These are phyloP conservation scores for Diospyros kaki DNA, from an alignment of 148 eudicot genomes.

Conservation along the genomic window DNA sequence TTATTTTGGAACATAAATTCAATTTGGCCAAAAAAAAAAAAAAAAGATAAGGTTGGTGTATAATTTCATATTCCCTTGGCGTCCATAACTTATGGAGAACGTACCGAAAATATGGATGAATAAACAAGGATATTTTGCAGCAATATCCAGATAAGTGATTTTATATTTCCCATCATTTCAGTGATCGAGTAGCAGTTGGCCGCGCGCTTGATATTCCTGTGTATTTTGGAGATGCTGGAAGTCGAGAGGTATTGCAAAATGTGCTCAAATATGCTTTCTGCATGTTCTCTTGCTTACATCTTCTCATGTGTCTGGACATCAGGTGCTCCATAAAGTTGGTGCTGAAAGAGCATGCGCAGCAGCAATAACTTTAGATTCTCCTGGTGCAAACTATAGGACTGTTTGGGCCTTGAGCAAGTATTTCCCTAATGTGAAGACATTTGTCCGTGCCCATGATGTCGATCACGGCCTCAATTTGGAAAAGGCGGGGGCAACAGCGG, in stretches of 20 bases:
- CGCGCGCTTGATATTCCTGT: conserved; percentile 99
- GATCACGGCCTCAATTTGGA: conserved; percentile 99
- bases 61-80: neutral
- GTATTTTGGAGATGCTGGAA: conserved; percentile 97
- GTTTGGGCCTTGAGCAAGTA: conserved; percentile 98
- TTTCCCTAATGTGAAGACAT: conserved; percentile 92
- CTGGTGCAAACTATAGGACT: conserved; percentile 98
- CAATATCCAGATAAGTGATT: neutral
- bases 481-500: conserved; percentile 99
- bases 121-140: neutral
- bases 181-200: conserved; percentile 93
- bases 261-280: conserved; percentile 7
- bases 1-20: too few species aligned
- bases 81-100: neutral
- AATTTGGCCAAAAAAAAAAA: neutral
- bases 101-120: neutral
- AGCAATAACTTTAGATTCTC: conserved; percentile 86
- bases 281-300: conserved; percentile 19
- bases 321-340: conserved; percentile 98
- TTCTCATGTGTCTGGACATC: conserved; percentile 16
- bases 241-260: conserved; percentile 77
- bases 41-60: neutral
- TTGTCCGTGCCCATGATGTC: conserved; percentile 98
- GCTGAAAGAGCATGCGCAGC: conserved; percentile 98
- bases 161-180: conserved; percentile 23